A percentile compares a stretch with the other conserved stretches of the same genome.
Evolutionary conservation across 2,329 filamentous ascomycete species (phyloP).

Genomic region (Hypoxylon sp.): DNA sequence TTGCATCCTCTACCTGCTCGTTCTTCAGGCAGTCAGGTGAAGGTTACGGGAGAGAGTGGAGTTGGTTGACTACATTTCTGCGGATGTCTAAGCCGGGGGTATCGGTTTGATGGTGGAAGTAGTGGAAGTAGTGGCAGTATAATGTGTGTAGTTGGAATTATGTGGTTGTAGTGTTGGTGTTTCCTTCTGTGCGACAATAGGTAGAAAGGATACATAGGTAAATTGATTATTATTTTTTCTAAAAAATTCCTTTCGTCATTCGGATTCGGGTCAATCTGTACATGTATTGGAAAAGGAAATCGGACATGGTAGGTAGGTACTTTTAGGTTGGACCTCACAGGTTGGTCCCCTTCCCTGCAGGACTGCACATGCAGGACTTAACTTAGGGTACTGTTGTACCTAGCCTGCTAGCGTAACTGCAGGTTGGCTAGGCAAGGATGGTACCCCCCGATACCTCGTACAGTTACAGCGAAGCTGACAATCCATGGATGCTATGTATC

Average conservation of each 20-base stretch:
- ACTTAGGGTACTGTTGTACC: slow-evolving; percentile 28
- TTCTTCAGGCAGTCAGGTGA: slow-evolving; percentile 52
- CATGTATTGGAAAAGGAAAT: slow-evolving; percentile 31
- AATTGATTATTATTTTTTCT: slow-evolving; percentile 27
- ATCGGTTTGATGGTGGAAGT: slow-evolving; percentile 31
- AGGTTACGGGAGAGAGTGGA: slow-evolving; percentile 44
- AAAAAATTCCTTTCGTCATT: slow-evolving; percentile 16
- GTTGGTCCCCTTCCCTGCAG: slow-evolving; percentile 33
- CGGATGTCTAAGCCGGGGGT: slow-evolving; percentile 38
- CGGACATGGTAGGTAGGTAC: slow-evolving; percentile 1
- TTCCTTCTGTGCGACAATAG: slow-evolving; percentile 31
- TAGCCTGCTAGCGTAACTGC: slow-evolving; percentile 23
- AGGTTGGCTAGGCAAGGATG: slow-evolving; percentile 33
- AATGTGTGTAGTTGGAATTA: slow-evolving; percentile 22
- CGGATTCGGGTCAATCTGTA: slow-evolving; percentile 35
- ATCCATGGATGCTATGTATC: slow-evolving; percentile 17
- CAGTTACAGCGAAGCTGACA: slow-evolving; percentile 30
- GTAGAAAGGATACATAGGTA: slow-evolving; percentile 16
- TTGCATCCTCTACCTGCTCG: slow-evolving; percentile 44
- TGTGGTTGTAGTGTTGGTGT: slow-evolving; percentile 16
- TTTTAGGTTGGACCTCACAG: slow-evolving; percentile 14
- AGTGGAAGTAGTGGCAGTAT: slow-evolving; percentile 17
- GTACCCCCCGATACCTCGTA: slow-evolving; percentile 10
- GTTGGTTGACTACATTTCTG: slow-evolving; percentile 36
- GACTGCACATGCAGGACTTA: slow-evolving; percentile 40